Percentiles rank a stretch among this genome's conserved stretches.
Evolutionary conservation across 192 early-diverging fungal genomes (phyloP).

Genomic region (Coemansia sp.): DNA sequence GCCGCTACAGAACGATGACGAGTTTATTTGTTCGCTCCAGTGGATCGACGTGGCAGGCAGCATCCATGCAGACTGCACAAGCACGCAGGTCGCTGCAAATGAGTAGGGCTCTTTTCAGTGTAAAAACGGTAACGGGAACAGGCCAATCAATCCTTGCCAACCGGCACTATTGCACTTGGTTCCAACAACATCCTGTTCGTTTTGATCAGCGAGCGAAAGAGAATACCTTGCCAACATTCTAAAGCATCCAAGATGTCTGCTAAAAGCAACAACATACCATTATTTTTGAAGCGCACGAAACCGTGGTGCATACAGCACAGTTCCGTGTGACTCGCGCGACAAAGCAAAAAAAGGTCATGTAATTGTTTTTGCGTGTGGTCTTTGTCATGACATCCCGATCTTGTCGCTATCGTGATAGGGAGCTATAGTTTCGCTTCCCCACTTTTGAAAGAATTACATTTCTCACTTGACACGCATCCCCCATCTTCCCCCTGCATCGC

Average conservation of each 20-base stretch:
- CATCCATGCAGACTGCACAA: constrained; percentile 46
- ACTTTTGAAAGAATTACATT: not conserved
- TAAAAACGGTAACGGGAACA: not conserved
- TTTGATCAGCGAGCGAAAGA: not conserved
- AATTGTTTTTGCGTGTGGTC: not conserved
- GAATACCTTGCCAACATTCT: not conserved
- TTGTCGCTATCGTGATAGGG: not conserved
- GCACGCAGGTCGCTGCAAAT: not conserved
- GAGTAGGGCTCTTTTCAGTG: not conserved
- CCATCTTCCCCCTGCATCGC: not conserved
- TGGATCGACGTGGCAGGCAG: constrained; percentile 37
- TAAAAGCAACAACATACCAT: not conserved
- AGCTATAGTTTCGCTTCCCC: not conserved
- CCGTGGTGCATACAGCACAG: not conserved
- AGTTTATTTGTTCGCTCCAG: constrained; percentile 37
- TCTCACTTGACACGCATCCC: not conserved
- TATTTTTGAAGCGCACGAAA: not conserved
- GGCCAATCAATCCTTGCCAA: not conserved
- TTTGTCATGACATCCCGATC: not conserved
- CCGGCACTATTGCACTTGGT: not conserved
- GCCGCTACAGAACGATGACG: constrained; percentile 37
- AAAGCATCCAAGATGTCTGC: not conserved
- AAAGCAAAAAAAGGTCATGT: not conserved
- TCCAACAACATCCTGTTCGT: not conserved
- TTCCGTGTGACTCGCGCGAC: not conserved